A percentile compares a stretch with the other conserved stretches of the same genome.
phyloP scores from a whole-genome alignment of 1,284 basidiomycete species.

The Tilletia setariae region DNA sequence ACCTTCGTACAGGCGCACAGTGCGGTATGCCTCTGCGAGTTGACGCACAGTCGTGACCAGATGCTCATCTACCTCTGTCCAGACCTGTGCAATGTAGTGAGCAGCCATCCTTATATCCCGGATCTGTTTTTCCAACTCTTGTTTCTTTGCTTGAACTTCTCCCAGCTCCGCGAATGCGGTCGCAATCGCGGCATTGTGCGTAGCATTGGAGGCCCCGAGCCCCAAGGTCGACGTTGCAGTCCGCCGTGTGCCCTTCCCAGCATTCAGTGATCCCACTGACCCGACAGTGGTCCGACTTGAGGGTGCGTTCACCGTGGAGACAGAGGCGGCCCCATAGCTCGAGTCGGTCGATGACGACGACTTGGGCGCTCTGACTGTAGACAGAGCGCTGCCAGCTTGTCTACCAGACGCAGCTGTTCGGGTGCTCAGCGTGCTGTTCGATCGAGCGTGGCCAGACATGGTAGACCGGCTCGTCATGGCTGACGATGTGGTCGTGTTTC shows the following conservation, averaged over 20 bases:
- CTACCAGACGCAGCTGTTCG: no score
- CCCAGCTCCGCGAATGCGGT: neutral
- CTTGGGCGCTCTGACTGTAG: neutral
- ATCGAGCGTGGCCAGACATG: no score
- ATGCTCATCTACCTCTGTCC: conserved; percentile 29
- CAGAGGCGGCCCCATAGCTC: neutral
- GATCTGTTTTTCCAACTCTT: conserved; percentile 22
- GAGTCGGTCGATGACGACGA: conserved; percentile 10
- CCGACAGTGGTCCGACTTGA: neutral
- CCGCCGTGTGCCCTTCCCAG: neutral
- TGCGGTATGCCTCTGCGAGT: conserved; percentile 41
- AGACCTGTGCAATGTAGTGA: neutral
- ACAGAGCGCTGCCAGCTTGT: no score
- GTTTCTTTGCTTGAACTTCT: conserved; percentile 12
- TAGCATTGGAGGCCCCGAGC: conserved; percentile 27
- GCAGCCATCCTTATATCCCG: conserved; percentile 1
- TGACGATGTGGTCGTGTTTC: no score
- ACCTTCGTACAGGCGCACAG: conserved; percentile 36
- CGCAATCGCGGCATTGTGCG: neutral
- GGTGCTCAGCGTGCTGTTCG: no score
- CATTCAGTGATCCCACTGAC: neutral
- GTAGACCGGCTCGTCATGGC: no score
- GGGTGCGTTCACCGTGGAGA: neutral
- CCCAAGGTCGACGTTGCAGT: neutral
- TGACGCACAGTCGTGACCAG: conserved; percentile 30